A percentile compares a stretch with the other conserved stretches of the same genome.
These are phyloP conservation scores for Ceratocystis colombiana DNA, from an alignment of 2,329 filamentous ascomycete genomes.

Conservation along the genomic window DNA sequence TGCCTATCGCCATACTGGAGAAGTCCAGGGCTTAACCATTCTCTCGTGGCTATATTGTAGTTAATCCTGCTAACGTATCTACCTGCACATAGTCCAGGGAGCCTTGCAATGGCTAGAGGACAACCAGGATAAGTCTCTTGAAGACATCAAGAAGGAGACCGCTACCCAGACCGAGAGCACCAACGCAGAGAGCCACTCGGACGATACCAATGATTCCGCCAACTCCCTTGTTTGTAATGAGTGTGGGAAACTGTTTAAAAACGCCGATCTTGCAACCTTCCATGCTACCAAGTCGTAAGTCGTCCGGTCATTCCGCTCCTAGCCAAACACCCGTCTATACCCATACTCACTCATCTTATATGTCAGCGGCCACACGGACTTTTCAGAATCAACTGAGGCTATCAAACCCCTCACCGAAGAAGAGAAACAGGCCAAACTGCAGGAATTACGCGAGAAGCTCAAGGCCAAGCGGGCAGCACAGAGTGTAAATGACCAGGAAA, in stretches of 20 bases:
- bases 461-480: slow-evolving; percentile 61
- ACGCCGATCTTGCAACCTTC: slow-evolving; percentile 70
- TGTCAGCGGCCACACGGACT: slow-evolving; percentile 65
- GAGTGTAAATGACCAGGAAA: slow-evolving; percentile 64
- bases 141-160: slow-evolving; percentile 55
- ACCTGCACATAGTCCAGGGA: slow-evolving; percentile 54
- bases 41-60: neutral
- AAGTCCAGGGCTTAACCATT: neutral
- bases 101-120: slow-evolving; percentile 92
- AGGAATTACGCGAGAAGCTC: slow-evolving; percentile 62
- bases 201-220: slow-evolving; percentile 48
- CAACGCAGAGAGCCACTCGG: slow-evolving; percentile 29
- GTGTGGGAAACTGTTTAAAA: slow-evolving; percentile 83
- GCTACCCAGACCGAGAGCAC: slow-evolving; percentile 26
- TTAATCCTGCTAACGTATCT: neutral
- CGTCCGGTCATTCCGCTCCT: neutral
- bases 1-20: neutral
- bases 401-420: slow-evolving; percentile 84
- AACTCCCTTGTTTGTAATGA: slow-evolving; percentile 87
- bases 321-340: neutral
- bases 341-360: neutral
- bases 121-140: slow-evolving; percentile 77
- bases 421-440: slow-evolving; percentile 71
- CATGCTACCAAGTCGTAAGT: slow-evolving; percentile 75
- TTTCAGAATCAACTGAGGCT: slow-evolving; percentile 86